Evolutionary conservation across 345 rosid genomes (phyloP).

Genomic region (Dovyalis caffra): DNA sequence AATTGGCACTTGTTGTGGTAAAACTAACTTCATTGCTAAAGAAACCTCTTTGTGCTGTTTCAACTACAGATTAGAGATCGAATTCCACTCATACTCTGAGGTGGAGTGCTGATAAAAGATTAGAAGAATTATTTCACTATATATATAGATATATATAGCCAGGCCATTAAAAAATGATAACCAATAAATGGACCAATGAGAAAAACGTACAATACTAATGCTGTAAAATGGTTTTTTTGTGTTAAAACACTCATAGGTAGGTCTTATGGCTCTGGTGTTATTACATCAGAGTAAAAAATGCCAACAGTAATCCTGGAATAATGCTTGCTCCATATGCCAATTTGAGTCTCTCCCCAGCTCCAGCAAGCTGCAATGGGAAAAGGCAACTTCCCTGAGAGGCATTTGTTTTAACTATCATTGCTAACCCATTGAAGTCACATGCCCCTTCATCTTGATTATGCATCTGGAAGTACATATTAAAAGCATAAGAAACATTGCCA

Average conservation of each 20-base stretch:
- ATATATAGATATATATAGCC: neutral
- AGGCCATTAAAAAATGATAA: neutral
- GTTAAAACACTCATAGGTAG: no score
- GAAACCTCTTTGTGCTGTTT: neutral
- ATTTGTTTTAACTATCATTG: slow-evolving; percentile 37
- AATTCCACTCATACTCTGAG: neutral
- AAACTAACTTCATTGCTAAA: neutral
- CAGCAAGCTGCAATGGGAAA: slow-evolving; percentile 59
- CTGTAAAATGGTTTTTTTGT: neutral
- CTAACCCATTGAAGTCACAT: slow-evolving; percentile 70
- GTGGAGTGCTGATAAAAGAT: neutral
- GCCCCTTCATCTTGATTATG: slow-evolving; percentile 53
- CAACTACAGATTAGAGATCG: neutral
- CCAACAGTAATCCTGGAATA: slow-evolving; percentile 3
- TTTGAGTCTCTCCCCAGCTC: slow-evolving; percentile 32
- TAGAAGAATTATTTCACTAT: neutral
- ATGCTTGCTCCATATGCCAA: neutral
- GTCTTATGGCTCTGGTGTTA: neutral
- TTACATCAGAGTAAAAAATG: slow-evolving; percentile 12
- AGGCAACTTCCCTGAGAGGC: slow-evolving; percentile 42
- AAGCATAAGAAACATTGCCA: slow-evolving; percentile 59
- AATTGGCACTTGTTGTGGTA: neutral
- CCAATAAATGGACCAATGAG: neutral
- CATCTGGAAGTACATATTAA: slow-evolving; percentile 67
- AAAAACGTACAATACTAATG: neutral